These are phyloP conservation scores for Blepharisma japonicum DNA, from an alignment of 73 alveolate genomes.

Conservation along the genomic window DNA sequence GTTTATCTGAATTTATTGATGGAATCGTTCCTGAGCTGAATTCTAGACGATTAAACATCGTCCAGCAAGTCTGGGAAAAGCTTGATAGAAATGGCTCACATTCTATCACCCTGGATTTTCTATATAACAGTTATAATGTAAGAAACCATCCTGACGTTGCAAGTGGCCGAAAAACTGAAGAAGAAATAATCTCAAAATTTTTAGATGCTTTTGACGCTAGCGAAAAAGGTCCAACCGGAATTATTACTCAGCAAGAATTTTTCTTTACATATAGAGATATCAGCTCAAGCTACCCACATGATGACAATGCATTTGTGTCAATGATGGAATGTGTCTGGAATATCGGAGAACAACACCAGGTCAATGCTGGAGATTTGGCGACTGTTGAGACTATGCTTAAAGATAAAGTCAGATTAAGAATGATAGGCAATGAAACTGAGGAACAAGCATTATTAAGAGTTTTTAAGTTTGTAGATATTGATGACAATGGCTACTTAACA, in stretches of 20 bases:
- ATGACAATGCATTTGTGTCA: background rate
- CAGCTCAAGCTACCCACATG: background rate
- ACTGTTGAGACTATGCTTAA: background rate
- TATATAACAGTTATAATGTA: background rate
- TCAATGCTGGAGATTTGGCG: background rate
- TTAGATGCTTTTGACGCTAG: slow-evolving; percentile 11
- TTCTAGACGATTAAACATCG: too few relatives aligned
- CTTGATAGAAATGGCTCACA: background rate
- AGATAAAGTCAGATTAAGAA: slow-evolving; percentile 1
- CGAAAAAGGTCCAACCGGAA: background rate
- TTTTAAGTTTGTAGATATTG: slow-evolving; percentile 6
- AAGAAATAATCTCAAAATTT: slow-evolving; percentile 7
- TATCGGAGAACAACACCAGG: background rate
- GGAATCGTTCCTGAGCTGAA: too few relatives aligned
- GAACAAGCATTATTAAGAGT: background rate
- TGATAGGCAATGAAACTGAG: slow-evolving; percentile 15
- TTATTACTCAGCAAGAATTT: background rate
- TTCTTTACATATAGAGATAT: background rate
- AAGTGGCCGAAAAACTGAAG: slow-evolving; percentile 20
- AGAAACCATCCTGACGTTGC: slow-evolving; percentile 23
- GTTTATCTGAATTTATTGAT: too few relatives aligned
- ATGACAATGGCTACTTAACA: background rate
- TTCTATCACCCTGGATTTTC: background rate
- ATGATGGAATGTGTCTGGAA: slow-evolving; percentile 26
- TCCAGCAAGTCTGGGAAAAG: too few relatives aligned